Evolutionary conservation across 1,139 yeast species (phyloP), one percentile per base, ranked within the genome.

Genomic region (Suhomyces guaymorum): DNA sequence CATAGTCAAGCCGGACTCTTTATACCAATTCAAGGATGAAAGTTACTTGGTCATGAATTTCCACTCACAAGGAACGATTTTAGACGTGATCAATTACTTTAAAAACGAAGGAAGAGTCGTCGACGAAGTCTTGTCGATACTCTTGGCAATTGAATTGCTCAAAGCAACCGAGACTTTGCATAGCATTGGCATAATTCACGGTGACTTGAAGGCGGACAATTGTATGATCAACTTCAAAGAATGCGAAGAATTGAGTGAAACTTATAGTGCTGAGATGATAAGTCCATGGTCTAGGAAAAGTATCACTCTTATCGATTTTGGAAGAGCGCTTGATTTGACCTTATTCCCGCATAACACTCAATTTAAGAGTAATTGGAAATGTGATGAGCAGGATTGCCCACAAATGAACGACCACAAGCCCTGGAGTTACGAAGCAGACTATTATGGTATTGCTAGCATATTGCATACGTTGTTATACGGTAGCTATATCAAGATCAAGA

Each of bases 381-480:
- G 81, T 1, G 88, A 82, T 49, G 70, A 71, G 35, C 92, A 82
- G 48, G 95, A 87, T 49, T 87, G 95, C 53, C 78, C 79, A 3
- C 87, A 83, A 49, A 80, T 86, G 82, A 67, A 79, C 38, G 62
- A 73, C 3, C 68, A 75, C 3, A 52, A 67, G 32, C 73, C 84
- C 0, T 90, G 96, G 96, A 74, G 78, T 3, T 87, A 73, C 52
- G 90, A 89, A 51, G 82, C 85, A 3, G 97, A 90, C 59, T 88
- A 88, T 55, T 85, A 75, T 54, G 97, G 96, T 0, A 47, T 87
- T 17, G 97, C 96, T 0, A 75, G 82, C 21, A 75, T 85, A 0
- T 63, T 87, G 2, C 94, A 89, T 51, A 72, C 82, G 0, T 58
- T 90, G 65, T 64, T 90, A 26, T 85, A 79, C 61, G 90, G 92